These are phyloP conservation scores for Heterobasidion annosum DNA, from an alignment of 1,284 basidiomycete species.

Conservation along the genomic window DNA sequence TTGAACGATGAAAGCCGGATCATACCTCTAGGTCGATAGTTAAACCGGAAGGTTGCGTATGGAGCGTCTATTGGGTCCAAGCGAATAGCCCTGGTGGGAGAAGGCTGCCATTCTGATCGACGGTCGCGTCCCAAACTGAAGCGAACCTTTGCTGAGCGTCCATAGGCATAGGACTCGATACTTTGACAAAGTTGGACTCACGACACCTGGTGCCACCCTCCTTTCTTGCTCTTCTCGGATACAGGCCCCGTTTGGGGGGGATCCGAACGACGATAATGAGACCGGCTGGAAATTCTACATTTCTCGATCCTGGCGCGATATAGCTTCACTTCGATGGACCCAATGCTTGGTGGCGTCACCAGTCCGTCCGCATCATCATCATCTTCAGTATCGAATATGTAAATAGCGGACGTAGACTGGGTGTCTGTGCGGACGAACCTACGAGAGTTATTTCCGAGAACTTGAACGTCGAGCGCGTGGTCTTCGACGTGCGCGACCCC, in stretches of 20 bases:
- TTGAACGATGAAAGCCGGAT: neutral
- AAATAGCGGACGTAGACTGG: neutral
- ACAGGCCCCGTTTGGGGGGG: neutral
- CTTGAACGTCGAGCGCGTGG: neutral
- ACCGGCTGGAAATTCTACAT: neutral
- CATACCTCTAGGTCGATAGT: neutral
- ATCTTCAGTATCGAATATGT: neutral
- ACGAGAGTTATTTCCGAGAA: neutral
- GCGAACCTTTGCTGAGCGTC: too few species aligned
- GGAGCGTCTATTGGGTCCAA: neutral
- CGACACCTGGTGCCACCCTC: neutral
- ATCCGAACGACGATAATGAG: neutral
- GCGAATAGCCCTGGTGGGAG: too few species aligned
- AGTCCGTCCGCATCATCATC: neutral
- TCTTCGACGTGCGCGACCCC: neutral
- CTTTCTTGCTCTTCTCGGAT: neutral
- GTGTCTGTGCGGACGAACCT: neutral
- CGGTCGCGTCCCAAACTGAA: neutral
- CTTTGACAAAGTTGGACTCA: neutral
- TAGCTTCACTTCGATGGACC: neutral
- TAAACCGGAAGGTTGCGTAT: conserved; percentile 2
- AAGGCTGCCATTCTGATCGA: too few species aligned
- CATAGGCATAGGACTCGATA: too few species aligned
- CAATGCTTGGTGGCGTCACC: neutral
- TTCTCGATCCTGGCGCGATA: neutral